Evolutionary conservation across 345 rosid genomes (phyloP), one percentile per base, ranked within the genome.

Genomic region (Eucalyptus coolabah): DNA sequence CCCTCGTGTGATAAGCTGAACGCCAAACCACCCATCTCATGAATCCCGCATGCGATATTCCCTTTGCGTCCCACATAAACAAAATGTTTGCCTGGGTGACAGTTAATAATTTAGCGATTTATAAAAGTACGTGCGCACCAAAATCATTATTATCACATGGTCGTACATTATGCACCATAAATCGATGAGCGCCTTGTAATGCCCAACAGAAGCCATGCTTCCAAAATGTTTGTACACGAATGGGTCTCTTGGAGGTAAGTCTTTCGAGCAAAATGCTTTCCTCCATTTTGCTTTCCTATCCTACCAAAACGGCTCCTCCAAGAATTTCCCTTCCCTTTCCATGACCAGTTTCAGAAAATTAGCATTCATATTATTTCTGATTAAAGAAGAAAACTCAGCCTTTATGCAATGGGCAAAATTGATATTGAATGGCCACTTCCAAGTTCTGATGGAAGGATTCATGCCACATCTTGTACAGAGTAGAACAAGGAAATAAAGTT

Each of bases 141-240:
- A 42, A 69, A 69, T 12, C 81, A 9, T 34, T 3, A 34, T 12
- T 17, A 5, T 69, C 2, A 3, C 81, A 69, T 69, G 82, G 72
- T 59, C 28, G 32, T 12, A 23, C 2, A 9, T n/a, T 5, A 88
- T 42, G 80, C 89, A 95, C 97, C 97, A 95, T 56, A 96, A 91
- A 91, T 96, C 96, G 28, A 95, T 96, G 2, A 96, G 88, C 1
- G 93, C 98, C 95, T 96, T 95, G 86, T 93, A 94, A 47, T 94
- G 92, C 17, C 98, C 96, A 3, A 94, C 94, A 1, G 95, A 83
- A 28, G 98, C 98, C 98, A 96, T 95, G 93, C 96, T 96, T 51
- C 97, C 96, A 0, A 95, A 88, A 81, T 95, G 98, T 86, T 65
- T 94, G 92, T 94, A 96, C 77, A 94, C 95, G 88, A 95, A 96